Evolutionary conservation across 176 grass and related monocot genomes (phyloP), one percentile per base, ranked within the genome.

Genomic region (Musa beccarii): DNA sequence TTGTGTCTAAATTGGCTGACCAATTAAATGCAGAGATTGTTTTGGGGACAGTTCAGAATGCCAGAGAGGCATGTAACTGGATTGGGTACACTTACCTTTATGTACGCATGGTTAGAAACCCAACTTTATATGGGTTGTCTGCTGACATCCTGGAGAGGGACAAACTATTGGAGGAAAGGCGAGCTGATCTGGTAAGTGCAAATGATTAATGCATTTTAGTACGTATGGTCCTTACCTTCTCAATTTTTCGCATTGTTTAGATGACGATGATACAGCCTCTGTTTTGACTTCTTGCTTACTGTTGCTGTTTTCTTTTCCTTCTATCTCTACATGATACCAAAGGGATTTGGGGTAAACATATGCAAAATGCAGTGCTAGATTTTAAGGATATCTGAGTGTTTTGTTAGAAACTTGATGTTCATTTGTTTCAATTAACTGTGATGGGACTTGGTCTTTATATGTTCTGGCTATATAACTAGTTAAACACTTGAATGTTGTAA

Each of bases 11-110:
- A 70, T 84, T 94, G 61, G 86, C 86, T 49, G 95, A 94, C 78
- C 95, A 98, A 80, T 71, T 98, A 74, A 98, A 94, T 86, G 90
- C 90, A n/a, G 90, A 94, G 84, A 87, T 98, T 84, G 90, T 98
- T 64, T 67, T 98, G 79, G 95, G 95, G 43, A 91, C 88, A 22
- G 89, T 91, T 78, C 90, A 98, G 83, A 98, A 91, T 85, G 90
- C 95, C 71, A 80, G 82, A 19, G 95, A 98, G 25, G 95, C 95
- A 74, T 98, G 95, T 71, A 89, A 82, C 0, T 98, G 95, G 95
- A 84, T 98, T 71, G 86, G 86, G 25, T 94, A 98, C 79, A 98
- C 95, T 69, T 94, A 94, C 55, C 88, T 98, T 11, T 98, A 93
- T 69, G 78, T 98, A 72, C 84, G 88, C 25, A 94, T 98, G 95